Evolutionary conservation across 2,329 filamentous ascomycete species (phyloP).

Genomic region (Waltergamsia citrina): DNA sequence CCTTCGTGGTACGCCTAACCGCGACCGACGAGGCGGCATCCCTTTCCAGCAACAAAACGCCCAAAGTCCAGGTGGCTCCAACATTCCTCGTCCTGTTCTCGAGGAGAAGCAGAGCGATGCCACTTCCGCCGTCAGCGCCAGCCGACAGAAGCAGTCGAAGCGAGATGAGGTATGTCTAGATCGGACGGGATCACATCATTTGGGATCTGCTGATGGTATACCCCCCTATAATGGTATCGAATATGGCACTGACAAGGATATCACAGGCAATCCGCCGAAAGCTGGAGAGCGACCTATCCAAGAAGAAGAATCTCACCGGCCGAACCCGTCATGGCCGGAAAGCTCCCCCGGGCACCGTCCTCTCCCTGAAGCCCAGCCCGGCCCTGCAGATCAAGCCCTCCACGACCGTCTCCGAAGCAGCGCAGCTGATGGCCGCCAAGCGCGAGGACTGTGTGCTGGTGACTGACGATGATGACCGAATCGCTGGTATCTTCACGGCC

Average conservation of each 20-base stretch:
- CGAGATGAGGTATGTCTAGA: conserved; percentile 76
- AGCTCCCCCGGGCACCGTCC: conserved; percentile 89
- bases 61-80: conserved; percentile 52
- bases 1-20: conserved; percentile 5
- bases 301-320: conserved; percentile 78
- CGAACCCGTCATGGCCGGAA: conserved; percentile 82
- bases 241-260: too few relatives aligned
- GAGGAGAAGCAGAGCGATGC: conserved; percentile 52
- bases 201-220: too few relatives aligned
- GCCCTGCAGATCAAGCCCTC: conserved; percentile 95
- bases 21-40: conserved; percentile 5
- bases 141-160: conserved; percentile 92
- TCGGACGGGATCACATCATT: conserved; percentile 3
- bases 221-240: too few relatives aligned
- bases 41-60: conserved; percentile 3
- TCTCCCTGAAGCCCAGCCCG: conserved; percentile 88
- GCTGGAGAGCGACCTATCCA: conserved; percentile 94
- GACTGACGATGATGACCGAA: conserved; percentile 94
- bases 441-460: conserved; percentile 96
- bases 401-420: conserved; percentile 90
- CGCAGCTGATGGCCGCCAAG: conserved; percentile 98
- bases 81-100: conserved; percentile 58
- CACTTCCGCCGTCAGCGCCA: conserved; percentile 74
- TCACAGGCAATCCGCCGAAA: conserved; percentile 88
- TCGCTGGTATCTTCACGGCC: conserved; percentile 97